These are phyloP conservation scores for Backusella australiensis DNA, from an alignment of 192 early-diverging fungal species.

Conservation along the genomic window DNA sequence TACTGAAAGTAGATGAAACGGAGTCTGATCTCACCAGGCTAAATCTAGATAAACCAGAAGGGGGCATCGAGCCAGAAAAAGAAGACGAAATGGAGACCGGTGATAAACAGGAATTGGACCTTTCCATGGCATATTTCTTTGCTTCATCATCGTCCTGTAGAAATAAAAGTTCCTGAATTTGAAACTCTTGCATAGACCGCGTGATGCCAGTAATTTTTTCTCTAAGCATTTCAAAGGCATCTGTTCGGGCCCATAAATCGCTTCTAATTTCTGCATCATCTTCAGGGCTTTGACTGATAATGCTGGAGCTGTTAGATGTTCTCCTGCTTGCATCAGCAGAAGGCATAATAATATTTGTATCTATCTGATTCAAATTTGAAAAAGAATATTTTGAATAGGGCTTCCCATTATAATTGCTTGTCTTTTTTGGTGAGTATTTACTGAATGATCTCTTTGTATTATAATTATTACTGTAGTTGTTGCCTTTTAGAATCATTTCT, in stretches of 20 bases:
- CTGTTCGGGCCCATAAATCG: constrained; percentile 4
- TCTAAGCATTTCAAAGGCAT: constrained; percentile 18
- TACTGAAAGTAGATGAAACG: not conserved
- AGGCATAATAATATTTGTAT: not conserved
- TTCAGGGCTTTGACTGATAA: not conserved
- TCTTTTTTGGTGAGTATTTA: not conserved
- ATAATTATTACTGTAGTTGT: not conserved
- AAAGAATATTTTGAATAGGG: not conserved
- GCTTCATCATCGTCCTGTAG: not conserved
- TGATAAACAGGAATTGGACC: not conserved
- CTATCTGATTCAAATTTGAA: not conserved
- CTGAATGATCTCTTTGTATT: not conserved
- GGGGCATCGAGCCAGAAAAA: not conserved
- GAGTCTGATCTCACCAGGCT: constrained; percentile 1
- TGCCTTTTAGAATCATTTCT: not conserved
- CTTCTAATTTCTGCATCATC: not conserved
- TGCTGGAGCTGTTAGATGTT: not conserved
- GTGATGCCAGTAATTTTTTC: constrained; percentile 20
- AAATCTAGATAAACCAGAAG: not conserved
- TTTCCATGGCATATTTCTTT: not conserved
- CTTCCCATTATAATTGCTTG: not conserved
- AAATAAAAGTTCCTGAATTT: constrained; percentile 12
- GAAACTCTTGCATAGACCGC: constrained; percentile 21
- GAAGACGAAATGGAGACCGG: not conserved
- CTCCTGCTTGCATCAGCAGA: not conserved